Evolutionary conservation across 148 eudicot species (phyloP).

Genomic region (Fallopia convolvulus): DNA sequence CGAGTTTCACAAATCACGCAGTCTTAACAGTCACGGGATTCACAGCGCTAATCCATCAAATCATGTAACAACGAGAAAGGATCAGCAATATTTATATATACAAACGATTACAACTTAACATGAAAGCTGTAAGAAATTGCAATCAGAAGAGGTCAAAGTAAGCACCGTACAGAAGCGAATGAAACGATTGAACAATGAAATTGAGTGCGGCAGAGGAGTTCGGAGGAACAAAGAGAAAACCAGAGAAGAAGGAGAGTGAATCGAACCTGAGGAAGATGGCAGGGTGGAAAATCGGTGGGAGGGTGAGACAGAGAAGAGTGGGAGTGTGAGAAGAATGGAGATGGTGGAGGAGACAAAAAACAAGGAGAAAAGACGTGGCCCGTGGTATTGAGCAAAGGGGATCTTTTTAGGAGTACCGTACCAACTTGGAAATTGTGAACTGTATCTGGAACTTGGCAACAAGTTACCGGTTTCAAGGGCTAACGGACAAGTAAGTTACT

Average conservation of each 20-base stretch:
- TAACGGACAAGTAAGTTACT: neutral
- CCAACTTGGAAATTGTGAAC: neutral
- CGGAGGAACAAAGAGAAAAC: neutral
- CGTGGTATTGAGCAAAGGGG: neutral
- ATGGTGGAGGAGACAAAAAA: neutral
- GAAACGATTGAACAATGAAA: neutral
- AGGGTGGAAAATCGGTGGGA: neutral
- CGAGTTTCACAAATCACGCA: neutral
- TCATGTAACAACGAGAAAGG: neutral
- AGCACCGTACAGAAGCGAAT: neutral
- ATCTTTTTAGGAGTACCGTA: neutral
- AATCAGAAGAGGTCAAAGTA: neutral
- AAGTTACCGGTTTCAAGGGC: neutral
- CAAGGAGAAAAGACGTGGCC: neutral
- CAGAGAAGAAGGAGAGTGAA: neutral
- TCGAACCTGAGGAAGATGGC: neutral
- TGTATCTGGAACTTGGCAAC: no score
- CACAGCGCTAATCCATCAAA: no score
- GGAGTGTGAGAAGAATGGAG: neutral
- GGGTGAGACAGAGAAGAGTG: neutral
- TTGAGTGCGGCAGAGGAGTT: neutral
- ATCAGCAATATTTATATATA: neutral
- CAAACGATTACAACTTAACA: neutral
- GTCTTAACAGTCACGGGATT: neutral
- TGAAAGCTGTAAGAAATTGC: neutral